Conservation (phyloP, 805 yeast species). For the Myxozyma mucilagina region DNA sequence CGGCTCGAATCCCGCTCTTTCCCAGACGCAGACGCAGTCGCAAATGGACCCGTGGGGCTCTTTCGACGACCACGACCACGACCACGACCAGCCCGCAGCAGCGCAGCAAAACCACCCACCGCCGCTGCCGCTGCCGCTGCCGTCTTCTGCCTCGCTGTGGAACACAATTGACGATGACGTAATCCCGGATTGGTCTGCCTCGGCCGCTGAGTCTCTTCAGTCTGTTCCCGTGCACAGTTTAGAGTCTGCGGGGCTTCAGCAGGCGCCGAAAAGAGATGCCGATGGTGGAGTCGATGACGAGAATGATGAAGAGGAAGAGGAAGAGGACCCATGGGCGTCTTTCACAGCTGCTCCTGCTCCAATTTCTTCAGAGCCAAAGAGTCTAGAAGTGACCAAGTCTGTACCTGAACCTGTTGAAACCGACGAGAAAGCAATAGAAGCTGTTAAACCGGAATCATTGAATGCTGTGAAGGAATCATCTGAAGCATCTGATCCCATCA, state of each 20-base stretch:
- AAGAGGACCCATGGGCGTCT: constrained; percentile 33
- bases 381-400: not conserved
- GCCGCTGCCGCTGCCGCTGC: not conserved
- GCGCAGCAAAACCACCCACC: not conserved
- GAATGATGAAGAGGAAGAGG: constrained; percentile 19
- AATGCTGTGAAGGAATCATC: not conserved
- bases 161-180: constrained; percentile 21
- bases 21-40: not conserved
- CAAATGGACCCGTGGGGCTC: constrained; percentile 29
- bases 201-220: not conserved
- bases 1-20: not conserved
- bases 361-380: not conserved
- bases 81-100: not conserved
- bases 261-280: not conserved
- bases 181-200: constrained; percentile 25
- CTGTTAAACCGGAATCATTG: not conserved
- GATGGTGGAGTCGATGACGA: not conserved
- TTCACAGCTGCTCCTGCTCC: constrained; percentile 12
- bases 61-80: too few relatives aligned
- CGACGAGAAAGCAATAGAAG: not conserved
- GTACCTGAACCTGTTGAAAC: not conserved
- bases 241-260: not conserved
- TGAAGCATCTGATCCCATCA: too few relatives aligned
- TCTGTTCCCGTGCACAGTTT: not conserved
- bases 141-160: constrained; percentile 3